phyloP scores from a whole-genome alignment of 345 rosid species.

The Moricandia moricandioides region DNA sequence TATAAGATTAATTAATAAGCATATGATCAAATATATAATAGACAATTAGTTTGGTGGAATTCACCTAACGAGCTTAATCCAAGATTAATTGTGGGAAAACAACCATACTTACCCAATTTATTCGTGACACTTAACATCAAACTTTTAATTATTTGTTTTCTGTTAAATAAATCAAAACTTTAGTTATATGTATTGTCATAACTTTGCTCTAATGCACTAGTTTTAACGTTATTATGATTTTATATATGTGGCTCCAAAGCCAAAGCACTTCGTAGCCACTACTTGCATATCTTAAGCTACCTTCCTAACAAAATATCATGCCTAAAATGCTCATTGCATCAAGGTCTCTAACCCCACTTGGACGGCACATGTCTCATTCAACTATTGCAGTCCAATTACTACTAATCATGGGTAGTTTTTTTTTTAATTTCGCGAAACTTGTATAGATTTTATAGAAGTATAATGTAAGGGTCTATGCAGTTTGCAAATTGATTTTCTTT shows the following conservation, averaged over 20 bases:
- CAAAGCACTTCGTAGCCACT: constrained; percentile 29
- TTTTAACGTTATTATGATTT: constrained; percentile 26
- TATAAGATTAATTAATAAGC: neutral
- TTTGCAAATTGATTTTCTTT: neutral
- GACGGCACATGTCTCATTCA: constrained; percentile 35
- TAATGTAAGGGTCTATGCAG: neutral
- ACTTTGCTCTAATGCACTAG: constrained; percentile 28
- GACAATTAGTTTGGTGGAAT: constrained; percentile 32
- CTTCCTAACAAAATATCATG: constrained; percentile 14
- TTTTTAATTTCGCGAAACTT: neutral
- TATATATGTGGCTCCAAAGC: constrained; percentile 26
- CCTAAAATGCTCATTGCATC: constrained; percentile 28
- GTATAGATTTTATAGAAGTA: neutral
- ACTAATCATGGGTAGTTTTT: constrained; percentile 18
- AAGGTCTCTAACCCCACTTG: constrained; percentile 35
- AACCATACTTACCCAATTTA: constrained; percentile 23
- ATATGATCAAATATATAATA: constrained; percentile 13
- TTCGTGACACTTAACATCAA: constrained; percentile 34
- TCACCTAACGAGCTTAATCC: constrained; percentile 28
- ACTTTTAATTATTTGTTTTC: constrained; percentile 23
- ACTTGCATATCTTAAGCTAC: constrained; percentile 33
- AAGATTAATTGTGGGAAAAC: constrained; percentile 24
- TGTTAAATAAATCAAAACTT: constrained; percentile 27
- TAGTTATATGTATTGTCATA: constrained; percentile 36
- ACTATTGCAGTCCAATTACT: constrained; percentile 2